Evolutionary conservation across 768 basidiomycete genomes (phyloP).

Genomic region (Fomitopsis pulvina): DNA sequence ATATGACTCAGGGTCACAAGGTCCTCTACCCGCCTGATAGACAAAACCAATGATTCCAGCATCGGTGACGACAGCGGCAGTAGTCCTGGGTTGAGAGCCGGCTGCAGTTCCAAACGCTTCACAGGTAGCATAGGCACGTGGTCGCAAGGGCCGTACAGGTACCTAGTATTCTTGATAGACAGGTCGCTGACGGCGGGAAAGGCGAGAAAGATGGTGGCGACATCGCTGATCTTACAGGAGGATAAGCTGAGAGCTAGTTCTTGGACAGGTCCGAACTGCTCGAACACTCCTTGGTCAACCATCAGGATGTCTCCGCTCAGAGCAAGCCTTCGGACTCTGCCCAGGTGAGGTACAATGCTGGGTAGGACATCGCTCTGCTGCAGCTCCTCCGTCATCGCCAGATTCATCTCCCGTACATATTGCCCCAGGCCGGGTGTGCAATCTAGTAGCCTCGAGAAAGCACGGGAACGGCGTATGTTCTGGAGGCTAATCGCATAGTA

Average conservation of each 20-base stretch:
- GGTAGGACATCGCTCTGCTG: not conserved
- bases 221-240: not conserved
- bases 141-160: not conserved
- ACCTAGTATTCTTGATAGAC: not conserved
- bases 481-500: not conserved
- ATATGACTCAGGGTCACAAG: not conserved
- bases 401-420: not conserved
- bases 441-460: not conserved
- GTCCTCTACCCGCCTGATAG: not conserved
- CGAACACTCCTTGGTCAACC: not conserved
- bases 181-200: not conserved
- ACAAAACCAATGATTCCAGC: not conserved
- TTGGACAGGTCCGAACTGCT: not conserved
- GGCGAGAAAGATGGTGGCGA: not conserved
- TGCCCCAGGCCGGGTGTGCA: not conserved
- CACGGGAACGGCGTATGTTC: not conserved
- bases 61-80: not conserved
- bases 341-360: not conserved
- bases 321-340: not conserved
- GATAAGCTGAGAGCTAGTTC: not conserved
- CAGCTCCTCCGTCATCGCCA: not conserved
- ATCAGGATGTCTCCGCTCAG: not conserved
- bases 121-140: not conserved
- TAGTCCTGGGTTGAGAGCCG: not conserved
- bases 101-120: not conserved